phyloP scores from a whole-genome alignment of 192 early-diverging fungal genomes.

The Thoreauomyces humboldtii region DNA sequence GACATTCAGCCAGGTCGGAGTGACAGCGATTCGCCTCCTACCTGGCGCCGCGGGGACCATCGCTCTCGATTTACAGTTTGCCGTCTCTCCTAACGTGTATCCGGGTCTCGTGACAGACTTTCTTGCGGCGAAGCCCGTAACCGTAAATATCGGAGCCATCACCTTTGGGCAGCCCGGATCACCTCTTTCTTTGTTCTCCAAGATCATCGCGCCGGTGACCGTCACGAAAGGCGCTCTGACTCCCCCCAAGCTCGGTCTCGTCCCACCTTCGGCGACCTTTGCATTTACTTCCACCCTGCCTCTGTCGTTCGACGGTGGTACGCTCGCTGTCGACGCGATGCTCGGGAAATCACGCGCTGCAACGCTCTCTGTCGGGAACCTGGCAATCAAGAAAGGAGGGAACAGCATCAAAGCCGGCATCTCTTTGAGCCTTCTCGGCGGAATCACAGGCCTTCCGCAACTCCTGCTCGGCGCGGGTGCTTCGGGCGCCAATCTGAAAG shows the following conservation, averaged over 20 bases:
- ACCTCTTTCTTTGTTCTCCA: slow-evolving; percentile 16
- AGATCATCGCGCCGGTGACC: background rate
- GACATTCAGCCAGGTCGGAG: slow-evolving; percentile 7
- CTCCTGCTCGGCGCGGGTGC: slow-evolving; percentile 1
- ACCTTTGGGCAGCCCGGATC: slow-evolving; percentile 8
- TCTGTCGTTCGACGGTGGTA: slow-evolving; percentile 4
- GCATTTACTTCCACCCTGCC: background rate
- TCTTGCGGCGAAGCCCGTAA: background rate
- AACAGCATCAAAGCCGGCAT: slow-evolving; percentile 18
- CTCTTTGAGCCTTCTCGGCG: slow-evolving; percentile 16
- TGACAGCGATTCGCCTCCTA: background rate
- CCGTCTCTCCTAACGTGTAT: slow-evolving; percentile 15
- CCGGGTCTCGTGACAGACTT: slow-evolving; percentile 16
- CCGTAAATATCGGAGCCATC: background rate
- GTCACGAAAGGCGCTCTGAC: background rate
- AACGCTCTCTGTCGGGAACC: background rate
- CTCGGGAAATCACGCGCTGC: slow-evolving; percentile 13
- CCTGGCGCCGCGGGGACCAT: background rate
- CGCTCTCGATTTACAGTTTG: slow-evolving; percentile 18
- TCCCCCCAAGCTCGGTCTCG: slow-evolving; percentile 4
- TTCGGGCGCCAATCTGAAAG: slow-evolving; percentile 6
- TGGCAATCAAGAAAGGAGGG: background rate
- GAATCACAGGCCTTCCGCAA: slow-evolving; percentile 15
- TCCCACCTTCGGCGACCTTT: slow-evolving; percentile 18
- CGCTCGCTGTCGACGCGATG: slow-evolving; percentile 1